Percentiles rank a stretch among this genome's conserved stretches.
These are phyloP conservation scores for Colletotrichum siamense DNA, from an alignment of 2,329 filamentous ascomycete species.

Conservation along the genomic window DNA sequence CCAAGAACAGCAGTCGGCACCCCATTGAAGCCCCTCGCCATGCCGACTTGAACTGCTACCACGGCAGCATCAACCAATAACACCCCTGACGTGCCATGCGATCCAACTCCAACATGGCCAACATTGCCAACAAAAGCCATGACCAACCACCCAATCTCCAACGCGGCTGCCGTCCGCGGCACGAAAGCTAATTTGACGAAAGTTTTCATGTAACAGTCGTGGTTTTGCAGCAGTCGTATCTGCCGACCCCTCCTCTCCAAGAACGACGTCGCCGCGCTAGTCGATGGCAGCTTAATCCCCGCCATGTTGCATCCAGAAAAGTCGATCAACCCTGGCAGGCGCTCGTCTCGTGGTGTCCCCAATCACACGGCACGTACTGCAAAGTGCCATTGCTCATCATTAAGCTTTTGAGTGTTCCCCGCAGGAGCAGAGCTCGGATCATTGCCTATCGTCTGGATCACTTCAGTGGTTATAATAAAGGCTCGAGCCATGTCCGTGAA, in stretches of 20 bases:
- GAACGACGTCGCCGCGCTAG: background rate
- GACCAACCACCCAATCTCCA: no score
- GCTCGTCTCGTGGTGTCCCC: background rate
- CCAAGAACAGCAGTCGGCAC: background rate
- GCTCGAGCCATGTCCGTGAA: background rate
- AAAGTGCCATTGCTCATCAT: background rate
- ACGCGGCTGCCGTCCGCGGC: background rate
- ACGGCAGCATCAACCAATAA: background rate
- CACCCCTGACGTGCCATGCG: background rate
- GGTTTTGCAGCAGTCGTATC: slow-evolving; percentile 11
- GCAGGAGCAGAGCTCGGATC: background rate
- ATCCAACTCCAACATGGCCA: background rate
- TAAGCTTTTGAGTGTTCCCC: background rate
- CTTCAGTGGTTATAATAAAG: background rate
- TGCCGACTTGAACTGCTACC: background rate
- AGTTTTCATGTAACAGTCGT: slow-evolving; percentile 9
- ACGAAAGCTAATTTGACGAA: background rate
- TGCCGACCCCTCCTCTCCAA: background rate
- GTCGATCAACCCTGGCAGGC: background rate
- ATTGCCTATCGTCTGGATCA: background rate
- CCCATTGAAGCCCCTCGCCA: background rate
- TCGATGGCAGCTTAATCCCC: background rate
- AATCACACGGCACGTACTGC: background rate
- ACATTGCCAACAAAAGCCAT: background rate
- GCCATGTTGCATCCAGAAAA: background rate